phyloP scores from a whole-genome alignment of 768 basidiomycete species.

The Auriscalpium orientale region DNA sequence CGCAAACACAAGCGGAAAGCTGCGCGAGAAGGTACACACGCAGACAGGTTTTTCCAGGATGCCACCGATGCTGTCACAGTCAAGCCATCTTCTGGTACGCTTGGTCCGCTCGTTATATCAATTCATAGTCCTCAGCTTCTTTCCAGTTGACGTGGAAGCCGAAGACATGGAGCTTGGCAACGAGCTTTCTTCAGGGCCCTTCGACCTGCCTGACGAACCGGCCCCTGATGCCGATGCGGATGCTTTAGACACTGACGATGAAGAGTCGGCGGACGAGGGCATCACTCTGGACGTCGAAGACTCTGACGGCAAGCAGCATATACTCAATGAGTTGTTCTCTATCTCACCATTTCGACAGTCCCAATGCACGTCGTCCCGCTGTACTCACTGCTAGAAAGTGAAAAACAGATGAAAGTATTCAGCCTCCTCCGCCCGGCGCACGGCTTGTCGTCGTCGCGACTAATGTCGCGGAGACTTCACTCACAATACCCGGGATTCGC shows the following conservation, averaged over 20 bases:
- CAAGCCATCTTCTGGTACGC: conserved; percentile 42
- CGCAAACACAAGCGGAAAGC: conserved; percentile 33
- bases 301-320: conserved; percentile 44
- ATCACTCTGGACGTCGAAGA: conserved; percentile 58
- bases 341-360: conserved; percentile 32
- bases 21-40: conserved; percentile 1
- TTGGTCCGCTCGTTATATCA: neutral
- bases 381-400: conserved; percentile 86
- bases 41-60: conserved; percentile 7
- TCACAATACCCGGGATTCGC: conserved; percentile 94
- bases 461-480: conserved; percentile 93
- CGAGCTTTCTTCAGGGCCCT: conserved; percentile 35
- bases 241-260: conserved; percentile 68
- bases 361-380: conserved; percentile 94
- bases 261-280: conserved; percentile 46
- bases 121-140: neutral
- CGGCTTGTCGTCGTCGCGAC: conserved; percentile 93
- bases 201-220: conserved; percentile 57
- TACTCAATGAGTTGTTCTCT: neutral
- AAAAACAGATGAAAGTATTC: conserved; percentile 91
- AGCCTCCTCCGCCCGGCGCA: conserved; percentile 67
- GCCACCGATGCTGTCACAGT: conserved; percentile 16
- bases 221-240: conserved; percentile 62
- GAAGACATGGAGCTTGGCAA: conserved; percentile 76
- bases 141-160: conserved; percentile 62